Base-by-base conservation (phyloP, 1,284 basidiomycete genomes). In the Mycosarcoma mackinlayi region DNA sequence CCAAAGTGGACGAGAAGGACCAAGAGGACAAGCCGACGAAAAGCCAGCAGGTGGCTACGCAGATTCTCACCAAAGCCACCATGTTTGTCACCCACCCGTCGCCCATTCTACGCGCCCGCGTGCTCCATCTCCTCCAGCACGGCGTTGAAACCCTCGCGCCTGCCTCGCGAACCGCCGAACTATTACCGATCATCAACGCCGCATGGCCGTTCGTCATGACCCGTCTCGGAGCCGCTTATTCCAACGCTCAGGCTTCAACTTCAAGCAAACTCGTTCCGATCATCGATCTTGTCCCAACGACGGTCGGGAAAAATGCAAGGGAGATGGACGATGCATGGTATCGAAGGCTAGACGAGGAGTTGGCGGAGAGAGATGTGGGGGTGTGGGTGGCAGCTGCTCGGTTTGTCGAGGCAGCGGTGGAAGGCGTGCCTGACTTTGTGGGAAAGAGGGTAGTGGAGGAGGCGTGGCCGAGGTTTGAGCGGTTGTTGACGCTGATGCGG, bases 121-220 rank as follows among this genome's bases (percentile, higher is more conserved):
- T 75, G 2, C 49, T 79, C 16, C 33, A 41, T 4, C 45, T 79
- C 1, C 44, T 78, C 6, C 54, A 41, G 6, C 54, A 72, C 45
- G 77, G 75, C 8, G 60, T 72, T 16, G 42, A 44, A 6, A 59
- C 72, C 3, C 65, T 78, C 2, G 69, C 60, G 1, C 59, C 66
- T 1, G 69, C 75, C 45, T n/a, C 34, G 0, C 60, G 75, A 8
- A 58, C 62, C 2, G 62, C 58, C 8, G 77, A 79, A 33, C 55
- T 80, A 8, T 56, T 81, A 25, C 75, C 79, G 1, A 49, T 79
- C 25, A 40, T 82, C 62, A 75, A 79, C 44, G 46, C 47, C 0
- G 76, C 73, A 1, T 82, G 80, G 80, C 80, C 80, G 0, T 54
- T 71, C 10, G 33, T 82, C 19, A 60, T 81, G 51, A 68, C 73